These are phyloP conservation scores for Phytophthora crassamura DNA, from an alignment of 352 stramenopile species.

Conservation along the genomic window DNA sequence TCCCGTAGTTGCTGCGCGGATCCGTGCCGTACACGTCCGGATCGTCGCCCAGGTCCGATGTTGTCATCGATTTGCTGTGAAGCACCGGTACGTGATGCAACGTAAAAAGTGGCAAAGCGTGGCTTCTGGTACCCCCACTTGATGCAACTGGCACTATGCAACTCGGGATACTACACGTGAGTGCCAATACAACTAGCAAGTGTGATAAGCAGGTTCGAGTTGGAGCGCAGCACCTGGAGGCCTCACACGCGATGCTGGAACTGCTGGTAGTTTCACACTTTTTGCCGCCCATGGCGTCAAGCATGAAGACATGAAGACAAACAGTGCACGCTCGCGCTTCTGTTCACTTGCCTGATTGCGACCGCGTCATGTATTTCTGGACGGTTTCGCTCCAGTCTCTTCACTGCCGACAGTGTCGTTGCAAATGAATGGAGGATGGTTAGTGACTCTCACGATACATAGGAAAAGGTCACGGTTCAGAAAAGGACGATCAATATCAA, in stretches of 20 bases:
- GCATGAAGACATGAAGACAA: slow-evolving; percentile 94
- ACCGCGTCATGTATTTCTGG: no score
- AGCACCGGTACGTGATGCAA: no score
- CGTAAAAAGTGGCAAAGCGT: no score
- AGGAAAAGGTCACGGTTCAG: no score
- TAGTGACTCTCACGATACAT: no score
- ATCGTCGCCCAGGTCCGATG: slow-evolving; percentile 41
- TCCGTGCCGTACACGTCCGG: slow-evolving; percentile 54
- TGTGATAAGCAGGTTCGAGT: slow-evolving; percentile 88
- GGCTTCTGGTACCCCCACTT: slow-evolving; percentile 79
- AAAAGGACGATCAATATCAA: no score
- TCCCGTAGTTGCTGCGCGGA: slow-evolving; percentile 67
- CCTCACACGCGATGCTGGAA: slow-evolving; percentile 79
- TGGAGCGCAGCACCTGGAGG: slow-evolving; percentile 68
- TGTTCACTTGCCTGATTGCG: no score
- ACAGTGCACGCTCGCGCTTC: slow-evolving; percentile 90
- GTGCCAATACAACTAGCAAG: slow-evolving; percentile 77
- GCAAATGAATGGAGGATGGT: no score
- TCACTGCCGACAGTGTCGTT: no score
- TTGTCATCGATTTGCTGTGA: background rate
- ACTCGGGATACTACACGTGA: slow-evolving; percentile 87
- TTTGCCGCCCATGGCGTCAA: slow-evolving; percentile 83
- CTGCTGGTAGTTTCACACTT: slow-evolving; percentile 69
- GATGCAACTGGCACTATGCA: slow-evolving; percentile 71
- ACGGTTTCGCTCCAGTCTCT: no score